Evolutionary conservation across 177 flowering plant genomes (phyloP).

Genomic region (Telopea speciosissima): DNA sequence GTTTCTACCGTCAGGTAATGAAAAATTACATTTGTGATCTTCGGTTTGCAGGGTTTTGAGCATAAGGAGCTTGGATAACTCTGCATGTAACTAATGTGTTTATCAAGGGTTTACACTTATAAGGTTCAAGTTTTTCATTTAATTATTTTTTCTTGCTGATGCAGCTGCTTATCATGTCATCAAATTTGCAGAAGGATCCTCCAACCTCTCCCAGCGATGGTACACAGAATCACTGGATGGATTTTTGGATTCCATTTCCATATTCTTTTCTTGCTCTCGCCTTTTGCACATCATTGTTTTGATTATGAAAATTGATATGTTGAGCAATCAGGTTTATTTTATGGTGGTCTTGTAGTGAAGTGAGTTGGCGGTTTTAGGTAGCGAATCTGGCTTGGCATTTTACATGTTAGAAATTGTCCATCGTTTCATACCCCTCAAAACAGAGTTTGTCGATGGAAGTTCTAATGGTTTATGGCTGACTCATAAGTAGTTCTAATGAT

Average conservation of each 20-base stretch:
- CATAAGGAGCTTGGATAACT: not conserved
- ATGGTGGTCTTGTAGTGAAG: not conserved
- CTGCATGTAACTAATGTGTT: not conserved
- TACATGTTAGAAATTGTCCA: too few relatives aligned
- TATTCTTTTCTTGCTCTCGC: not conserved
- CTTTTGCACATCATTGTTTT: not conserved
- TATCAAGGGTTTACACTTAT: not conserved
- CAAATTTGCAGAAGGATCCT: slow-evolving; percentile 21
- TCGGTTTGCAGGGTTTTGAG: not conserved
- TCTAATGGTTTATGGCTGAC: not conserved
- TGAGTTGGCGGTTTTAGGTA: not conserved
- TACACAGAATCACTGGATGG: not conserved
- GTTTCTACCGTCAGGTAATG: not conserved
- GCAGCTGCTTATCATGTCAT: slow-evolving; percentile 24
- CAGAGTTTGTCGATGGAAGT: not conserved
- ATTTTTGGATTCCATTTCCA: too few relatives aligned
- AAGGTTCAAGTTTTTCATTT: not conserved
- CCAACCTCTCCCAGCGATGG: slow-evolving; percentile 11
- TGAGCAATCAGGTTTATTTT: not conserved
- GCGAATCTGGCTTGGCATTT: not conserved
- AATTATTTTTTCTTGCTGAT: not conserved
- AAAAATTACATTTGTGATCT: not conserved
- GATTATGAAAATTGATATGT: too few relatives aligned
- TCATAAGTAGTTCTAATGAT: too few relatives aligned
- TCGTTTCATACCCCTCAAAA: too few relatives aligned